Evolutionary conservation across 768 basidiomycete species (phyloP), one percentile per base, ranked within the genome.

Genomic region (Clavulina sp.): DNA sequence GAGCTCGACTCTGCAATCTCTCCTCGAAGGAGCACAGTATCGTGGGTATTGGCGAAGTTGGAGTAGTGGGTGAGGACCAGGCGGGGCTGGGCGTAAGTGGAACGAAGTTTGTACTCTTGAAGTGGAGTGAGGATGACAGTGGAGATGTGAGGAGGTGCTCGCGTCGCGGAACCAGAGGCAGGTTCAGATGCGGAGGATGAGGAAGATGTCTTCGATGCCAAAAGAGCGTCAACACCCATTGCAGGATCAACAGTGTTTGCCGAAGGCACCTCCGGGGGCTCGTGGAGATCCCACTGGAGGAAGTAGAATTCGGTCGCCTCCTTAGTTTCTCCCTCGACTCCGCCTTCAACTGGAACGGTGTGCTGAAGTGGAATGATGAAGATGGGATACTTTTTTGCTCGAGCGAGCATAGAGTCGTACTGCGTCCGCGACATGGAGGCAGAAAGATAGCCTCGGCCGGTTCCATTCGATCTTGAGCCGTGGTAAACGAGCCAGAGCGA

Each of bases 51-150:
- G 1, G 80, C 76, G 4, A 99, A 68, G 60, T 97, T 92, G 48
- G 92, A 82, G 65, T 97, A 96, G 64, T 86, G 78, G 3, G 92
- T 96, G 34, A 96, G 60, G 23, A 84, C 83, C 24, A 99, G 72
- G 61, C 88, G 85, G 1, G 93, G 92, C 3, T 88, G 91, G 4
- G 95, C 84, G 63, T 81, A 96, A 18, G 81, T 73, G 49, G 73
- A 73, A 36, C 83, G 79, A 52, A 78, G 66, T 64, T 95, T 93
- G 74, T 87, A 99, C 67, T 96, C 93, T 57, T 84, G 81, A 40
- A 97, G 71, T 2, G 92, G 85, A 0, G 95, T 91, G 69, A 93
- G 93, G 32, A 97, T 71, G 49, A 93, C 72, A 0, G 89, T 91
- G 4, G 89, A 77, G 26, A 40, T 55, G 24, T 59, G 60, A 34